phyloP scores from a whole-genome alignment of 2,329 filamentous ascomycete species.

The Apiospora pterosperma region DNA sequence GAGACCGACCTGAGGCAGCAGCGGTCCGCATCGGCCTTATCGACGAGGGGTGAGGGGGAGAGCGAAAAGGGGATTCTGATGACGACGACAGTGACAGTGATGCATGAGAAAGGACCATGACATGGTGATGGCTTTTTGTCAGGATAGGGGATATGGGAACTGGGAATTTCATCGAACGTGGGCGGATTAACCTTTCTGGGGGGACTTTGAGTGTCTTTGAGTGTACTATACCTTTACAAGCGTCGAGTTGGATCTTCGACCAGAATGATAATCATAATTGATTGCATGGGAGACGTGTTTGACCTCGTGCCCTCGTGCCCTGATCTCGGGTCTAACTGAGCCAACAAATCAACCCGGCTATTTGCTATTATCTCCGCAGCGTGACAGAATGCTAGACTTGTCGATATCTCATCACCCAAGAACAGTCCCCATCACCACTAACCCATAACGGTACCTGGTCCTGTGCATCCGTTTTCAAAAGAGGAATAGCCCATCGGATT shows the following conservation, averaged over 20 bases:
- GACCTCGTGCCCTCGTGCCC: too few species aligned
- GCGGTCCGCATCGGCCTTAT: background rate
- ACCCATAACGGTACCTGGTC: background rate
- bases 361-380: too few species aligned
- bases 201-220: background rate
- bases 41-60: background rate
- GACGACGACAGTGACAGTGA: background rate
- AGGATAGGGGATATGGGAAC: background rate
- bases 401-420: background rate
- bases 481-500: background rate
- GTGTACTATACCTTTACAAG: too few species aligned
- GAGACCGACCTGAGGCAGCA: background rate
- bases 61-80: background rate
- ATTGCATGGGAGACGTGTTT: background rate
- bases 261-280: background rate
- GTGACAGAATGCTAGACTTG: background rate
- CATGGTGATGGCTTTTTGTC: background rate
- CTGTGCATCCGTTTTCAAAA: too few species aligned
- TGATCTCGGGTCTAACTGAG: too few species aligned
- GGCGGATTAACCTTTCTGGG: background rate
- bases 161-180: background rate
- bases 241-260: too few species aligned
- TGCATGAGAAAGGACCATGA: background rate
- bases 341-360: too few species aligned
- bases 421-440: background rate